A percentile compares a stretch with the other conserved stretches of the same genome.
phyloP scores from a whole-genome alignment of 352 stramenopile species.

The Aphanomyces stellatus region DNA sequence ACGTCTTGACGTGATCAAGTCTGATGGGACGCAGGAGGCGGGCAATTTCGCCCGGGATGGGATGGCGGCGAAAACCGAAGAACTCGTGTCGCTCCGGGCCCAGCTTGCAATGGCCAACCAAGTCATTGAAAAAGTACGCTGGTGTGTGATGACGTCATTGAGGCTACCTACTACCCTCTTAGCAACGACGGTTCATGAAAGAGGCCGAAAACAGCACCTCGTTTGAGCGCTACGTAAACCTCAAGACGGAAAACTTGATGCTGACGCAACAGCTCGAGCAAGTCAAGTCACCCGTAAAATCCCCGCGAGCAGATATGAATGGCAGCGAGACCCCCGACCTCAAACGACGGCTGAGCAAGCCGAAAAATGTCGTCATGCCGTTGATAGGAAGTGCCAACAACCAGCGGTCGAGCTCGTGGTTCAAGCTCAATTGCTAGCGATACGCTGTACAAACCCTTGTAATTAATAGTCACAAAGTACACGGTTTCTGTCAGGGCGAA shows the following conservation, averaged over 20 bases:
- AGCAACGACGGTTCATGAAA: conserved; percentile 8
- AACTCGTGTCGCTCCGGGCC: not conserved
- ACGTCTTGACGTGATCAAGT: not conserved
- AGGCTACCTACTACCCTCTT: too few relatives aligned
- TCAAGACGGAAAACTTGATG: conserved; percentile 3
- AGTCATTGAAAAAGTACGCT: not conserved
- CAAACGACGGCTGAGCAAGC: not conserved
- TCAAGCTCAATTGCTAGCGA: conserved; percentile 1
- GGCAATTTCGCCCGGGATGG: not conserved
- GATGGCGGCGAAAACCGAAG: not conserved
- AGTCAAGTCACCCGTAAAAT: not conserved
- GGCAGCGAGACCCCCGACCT: not conserved
- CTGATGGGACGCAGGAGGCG: not conserved
- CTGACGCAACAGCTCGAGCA: not conserved
- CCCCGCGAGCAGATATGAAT: not conserved
- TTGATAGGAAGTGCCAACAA: not conserved
- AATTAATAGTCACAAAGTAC: not conserved
- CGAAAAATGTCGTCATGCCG: conserved; percentile 5
- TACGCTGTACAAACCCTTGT: not conserved
- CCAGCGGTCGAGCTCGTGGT: not conserved
- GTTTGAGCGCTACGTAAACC: conserved; percentile 16
- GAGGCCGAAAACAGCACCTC: conserved; percentile 1
- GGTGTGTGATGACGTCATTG: not conserved
- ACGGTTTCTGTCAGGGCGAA: too few relatives aligned
- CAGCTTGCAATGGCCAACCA: not conserved